Base-by-base conservation (phyloP, 148 eudicot genomes). In the Silene uniflora region DNA sequence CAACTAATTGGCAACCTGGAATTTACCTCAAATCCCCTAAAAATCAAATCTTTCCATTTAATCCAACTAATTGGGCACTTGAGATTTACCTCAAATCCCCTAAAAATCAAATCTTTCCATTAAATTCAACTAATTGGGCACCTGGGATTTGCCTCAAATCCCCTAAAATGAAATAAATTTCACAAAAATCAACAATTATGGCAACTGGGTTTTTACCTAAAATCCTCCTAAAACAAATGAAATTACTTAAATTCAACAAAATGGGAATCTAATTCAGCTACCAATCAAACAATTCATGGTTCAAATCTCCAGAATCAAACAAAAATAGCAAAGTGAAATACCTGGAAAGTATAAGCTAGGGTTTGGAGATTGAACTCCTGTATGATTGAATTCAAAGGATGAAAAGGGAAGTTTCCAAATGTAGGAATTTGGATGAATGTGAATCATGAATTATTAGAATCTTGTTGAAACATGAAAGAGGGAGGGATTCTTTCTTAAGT, bases 311-410 rank as follows among this genome's bases (percentile, higher is more conserved):
- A 21, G 46, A 66, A 58, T 24, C 67, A 39, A 52, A 49, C 32
- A 62, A 70, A 46, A 42, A 23, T 13, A 42, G 7, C 10, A 46
- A 60, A 42, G 19, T 47, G 4, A 67, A 49, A 12, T 13, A 66
- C 56, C 29, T 49, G 21, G 72, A 59, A 8, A 18, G 1, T 46
- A 17, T 12, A 81, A 66, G 72, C 70, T 59, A 61, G 73, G 67
- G 71, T 75, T 76, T n/a, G 71, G 67, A 71, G 69, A 68, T 62
- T 69, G 27, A 39, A 0, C n/a, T 75, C 65, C 19, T 22, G 13
- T 18, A 27, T 17, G 25, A 67, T 22, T 19, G 60, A 75, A 75
- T 23, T 12, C 16, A 49, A 49, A 49, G 12, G 55, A 49, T 49
- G 55, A 49, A 49, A 39, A 19, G 19, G 64, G 25, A 19, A 61